Base-by-base conservation (phyloP, 371 early-diverging fungal genomes). In the Apophysomyces variabilis region DNA sequence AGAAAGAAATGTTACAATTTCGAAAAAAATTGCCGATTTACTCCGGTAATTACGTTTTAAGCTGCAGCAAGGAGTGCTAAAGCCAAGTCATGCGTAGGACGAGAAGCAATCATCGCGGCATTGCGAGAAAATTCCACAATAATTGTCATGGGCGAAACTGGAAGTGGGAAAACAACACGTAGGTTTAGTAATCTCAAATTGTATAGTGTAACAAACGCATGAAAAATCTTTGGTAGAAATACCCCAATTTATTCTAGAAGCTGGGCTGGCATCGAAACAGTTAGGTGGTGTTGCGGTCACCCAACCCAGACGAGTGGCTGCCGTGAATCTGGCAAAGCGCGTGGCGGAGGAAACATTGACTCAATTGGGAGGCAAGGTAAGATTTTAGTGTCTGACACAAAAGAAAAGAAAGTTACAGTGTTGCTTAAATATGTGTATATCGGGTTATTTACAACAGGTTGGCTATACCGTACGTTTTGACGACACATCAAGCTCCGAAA, bases 241-340 rank as follows among this genome's bases (percentile, higher is more conserved):
- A 38, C 96, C 99, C 3, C 95, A 96, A 74, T 96, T 90, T 77
- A 81, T 98, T 11, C 66, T 88, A 26, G 93, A 96, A 61, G 85
- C 89, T 7, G 91, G 91, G 3, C 63, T 91, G 37, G 80, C 91
- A 4, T 81, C 83, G 7, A 66, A 68, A 16, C 75, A 72, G 18
- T 68, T 78, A 26, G 91, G 92, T 4, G 88, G 88, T 21, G 89
- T 99, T 58, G 96, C 95, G 0, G 82, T 97, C 44, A 98, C 99
- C 0, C 99, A 99, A 72, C 99, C 99, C 0, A 88, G 99, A 69
- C 80, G 99, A 70, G 97, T 99, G 5, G 99, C 99, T n/a, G 98
- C 99, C 54, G 95, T 95, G 41, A 94, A 93, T 47, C 89, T 99
- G 57, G 96, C 99, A 0, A 89, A 90, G 47, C 89, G 99, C 67